These are phyloP conservation scores for Thalassia testudinum DNA, from an alignment of 116 monocot genomes.

Conservation along the genomic window DNA sequence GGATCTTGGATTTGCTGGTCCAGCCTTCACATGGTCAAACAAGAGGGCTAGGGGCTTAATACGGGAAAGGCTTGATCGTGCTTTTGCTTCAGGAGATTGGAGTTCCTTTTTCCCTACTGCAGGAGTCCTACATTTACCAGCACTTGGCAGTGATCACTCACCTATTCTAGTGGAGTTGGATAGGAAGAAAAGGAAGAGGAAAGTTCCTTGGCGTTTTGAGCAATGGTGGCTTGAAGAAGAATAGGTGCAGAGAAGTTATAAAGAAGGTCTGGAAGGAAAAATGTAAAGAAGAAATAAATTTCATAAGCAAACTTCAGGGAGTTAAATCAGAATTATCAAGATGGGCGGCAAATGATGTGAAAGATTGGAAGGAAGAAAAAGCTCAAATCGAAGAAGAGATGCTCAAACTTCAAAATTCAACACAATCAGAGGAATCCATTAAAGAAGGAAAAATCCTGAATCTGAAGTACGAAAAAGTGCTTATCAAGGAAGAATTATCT, in stretches of 20 bases:
- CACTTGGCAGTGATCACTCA: not conserved
- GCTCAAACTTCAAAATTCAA: too few species aligned
- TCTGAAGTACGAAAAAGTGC: too few species aligned
- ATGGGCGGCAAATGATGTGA: too few species aligned
- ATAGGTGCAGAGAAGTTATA: not conserved
- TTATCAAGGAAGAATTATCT: not conserved
- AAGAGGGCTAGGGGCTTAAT: not conserved
- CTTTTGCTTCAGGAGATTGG: not conserved
- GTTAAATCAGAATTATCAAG: too few species aligned
- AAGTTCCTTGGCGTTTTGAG: not conserved
- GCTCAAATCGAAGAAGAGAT: too few species aligned
- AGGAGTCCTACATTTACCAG: not conserved
- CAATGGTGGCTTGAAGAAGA: not conserved
- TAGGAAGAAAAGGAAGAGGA: not conserved
- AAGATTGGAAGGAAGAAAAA: too few species aligned
- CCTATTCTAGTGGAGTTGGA: not conserved
- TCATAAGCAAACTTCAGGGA: too few species aligned
- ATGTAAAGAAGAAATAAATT: too few species aligned
- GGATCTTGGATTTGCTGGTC: not conserved
- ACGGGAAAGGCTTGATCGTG: not conserved
- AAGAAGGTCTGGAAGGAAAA: not conserved
- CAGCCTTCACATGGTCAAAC: not conserved
- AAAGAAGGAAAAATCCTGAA: too few species aligned
- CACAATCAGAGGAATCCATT: too few species aligned
- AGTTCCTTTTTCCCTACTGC: not conserved